A percentile compares a stretch with the other conserved stretches of the same genome.
Evolutionary conservation across 805 yeast genomes (phyloP).

Genomic region (Limtongia smithiae): DNA sequence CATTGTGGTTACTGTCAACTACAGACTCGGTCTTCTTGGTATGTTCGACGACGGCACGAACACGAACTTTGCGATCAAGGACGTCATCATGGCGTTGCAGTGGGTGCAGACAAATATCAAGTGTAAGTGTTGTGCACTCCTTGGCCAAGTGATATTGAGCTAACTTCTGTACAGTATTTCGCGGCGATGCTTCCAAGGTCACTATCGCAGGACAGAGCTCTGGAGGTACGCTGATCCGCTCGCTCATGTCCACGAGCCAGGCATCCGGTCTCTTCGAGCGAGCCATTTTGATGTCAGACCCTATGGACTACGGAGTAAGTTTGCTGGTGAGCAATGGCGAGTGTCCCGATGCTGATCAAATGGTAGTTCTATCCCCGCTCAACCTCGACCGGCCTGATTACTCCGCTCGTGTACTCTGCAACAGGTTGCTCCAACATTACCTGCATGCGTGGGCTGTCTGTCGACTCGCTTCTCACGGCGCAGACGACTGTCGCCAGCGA

Average conservation of each 20-base stretch:
- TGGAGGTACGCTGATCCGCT: conserved; percentile 32
- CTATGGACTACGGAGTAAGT: conserved; percentile 25
- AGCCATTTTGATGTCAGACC: conserved; percentile 27
- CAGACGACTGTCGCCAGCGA: conserved; percentile 4
- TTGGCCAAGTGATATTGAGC: neutral
- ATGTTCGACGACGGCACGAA: conserved; percentile 24
- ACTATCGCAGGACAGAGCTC: conserved; percentile 40
- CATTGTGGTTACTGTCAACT: conserved; percentile 29
- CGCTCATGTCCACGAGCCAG: conserved; percentile 15
- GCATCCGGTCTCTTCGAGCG: conserved; percentile 15
- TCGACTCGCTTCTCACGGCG: conserved; percentile 13
- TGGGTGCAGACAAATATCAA: conserved; percentile 37
- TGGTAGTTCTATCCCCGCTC: conserved; percentile 15
- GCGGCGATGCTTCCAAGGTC: conserved; percentile 36
- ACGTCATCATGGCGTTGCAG: conserved; percentile 32
- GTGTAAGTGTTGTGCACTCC: neutral
- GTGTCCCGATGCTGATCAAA: neutral
- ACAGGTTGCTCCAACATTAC: conserved; percentile 19
- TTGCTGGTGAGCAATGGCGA: neutral
- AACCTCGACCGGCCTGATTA: conserved; percentile 11
- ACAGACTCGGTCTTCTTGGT: conserved; percentile 29
- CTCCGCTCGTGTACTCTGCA: conserved; percentile 7
- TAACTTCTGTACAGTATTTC: conserved; percentile 30
- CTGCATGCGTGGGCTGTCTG: conserved; percentile 19
- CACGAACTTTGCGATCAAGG: conserved; percentile 26